Evolutionary conservation across 805 yeast genomes (phyloP), one percentile per base, ranked within the genome.

Genomic region (Lachancea sp.): DNA sequence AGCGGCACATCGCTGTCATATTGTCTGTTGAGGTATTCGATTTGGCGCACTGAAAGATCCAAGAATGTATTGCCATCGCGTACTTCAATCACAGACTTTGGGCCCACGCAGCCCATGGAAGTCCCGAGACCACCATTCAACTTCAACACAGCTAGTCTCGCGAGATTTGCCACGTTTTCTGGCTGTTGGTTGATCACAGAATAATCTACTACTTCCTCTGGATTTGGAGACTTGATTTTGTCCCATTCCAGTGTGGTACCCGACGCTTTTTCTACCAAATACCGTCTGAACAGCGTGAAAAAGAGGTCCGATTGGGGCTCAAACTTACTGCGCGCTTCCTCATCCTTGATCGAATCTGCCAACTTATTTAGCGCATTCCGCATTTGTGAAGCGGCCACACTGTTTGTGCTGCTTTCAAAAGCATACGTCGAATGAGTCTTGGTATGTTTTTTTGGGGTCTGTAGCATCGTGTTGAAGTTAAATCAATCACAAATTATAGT

Each of bases 101-200:
- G 98, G 44, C 98, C 98, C 47, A 92, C 97, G 71, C 98, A 92
- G 43, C 98, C 98, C 98, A 92, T 92, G 8, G 97, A 90, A 16
- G 98, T 92, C 61, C 98, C 98, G 54, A 92, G 74, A 31, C 98
- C 98, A 72, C 98, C 98, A 63, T 92, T 92, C 63, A 92, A 76
- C 70, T 92, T 92, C 65, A 92, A 74, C 30, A 92, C 98, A 7
- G 97, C 97, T 62, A 92, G 75, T 65, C 89, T 89, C 52, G 78
- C 67, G 56, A 92, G 72, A 44, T 63, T 68, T 17, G 64, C 57
- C 22, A 64, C 56, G 32, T 63, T 63, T 35, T 68, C 70, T 11
- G 65, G 56, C 18, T 61, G 46, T 20, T 39, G 34, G 4, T 58
- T 58, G 49, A 88, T 72, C 28, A 71, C 58, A 29, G 66, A 56